Evolutionary conservation across 2,329 filamentous ascomycete species (phyloP).

Genomic region (Cladosporium austrohemisphaericum): DNA sequence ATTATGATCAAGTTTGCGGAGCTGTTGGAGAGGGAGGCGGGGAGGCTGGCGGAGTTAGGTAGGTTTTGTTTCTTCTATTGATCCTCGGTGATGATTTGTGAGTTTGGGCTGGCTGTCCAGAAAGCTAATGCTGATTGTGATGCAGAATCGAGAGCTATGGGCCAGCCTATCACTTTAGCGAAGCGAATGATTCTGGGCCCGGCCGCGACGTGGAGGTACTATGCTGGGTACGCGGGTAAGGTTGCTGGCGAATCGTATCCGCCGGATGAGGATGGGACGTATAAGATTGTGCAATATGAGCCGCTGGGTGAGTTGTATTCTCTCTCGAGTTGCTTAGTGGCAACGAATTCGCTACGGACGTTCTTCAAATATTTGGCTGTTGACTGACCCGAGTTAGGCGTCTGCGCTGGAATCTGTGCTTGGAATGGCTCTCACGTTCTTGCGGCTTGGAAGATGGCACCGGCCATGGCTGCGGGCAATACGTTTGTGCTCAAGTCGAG

Average conservation of each 20-base stretch:
- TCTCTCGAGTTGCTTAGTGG: conserved; percentile 20
- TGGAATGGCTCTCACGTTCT: conserved; percentile 42
- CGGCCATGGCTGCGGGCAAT: conserved; percentile 11
- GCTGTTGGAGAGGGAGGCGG: conserved; percentile 32
- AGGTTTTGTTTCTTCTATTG: conserved; percentile 46
- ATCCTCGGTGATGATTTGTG: too few relatives aligned
- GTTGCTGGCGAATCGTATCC: conserved; percentile 27
- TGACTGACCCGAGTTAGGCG: conserved; percentile 25
- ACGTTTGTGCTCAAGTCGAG: conserved; percentile 11
- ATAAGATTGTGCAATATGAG: conserved; percentile 38
- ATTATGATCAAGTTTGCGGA: conserved; percentile 64
- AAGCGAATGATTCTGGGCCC: conserved; percentile 29
- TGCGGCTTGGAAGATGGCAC: conserved; percentile 26
- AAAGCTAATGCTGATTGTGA: neutral
- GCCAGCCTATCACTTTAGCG: conserved; percentile 40
- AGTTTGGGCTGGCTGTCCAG: conserved; percentile 30
- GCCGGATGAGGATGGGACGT: conserved; percentile 27
- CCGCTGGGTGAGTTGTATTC: conserved; percentile 26
- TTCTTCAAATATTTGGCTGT: neutral
- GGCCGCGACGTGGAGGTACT: conserved; percentile 26
- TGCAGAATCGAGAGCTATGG: conserved; percentile 58
- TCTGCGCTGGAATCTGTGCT: conserved; percentile 41
- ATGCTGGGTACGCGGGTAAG: conserved; percentile 26
- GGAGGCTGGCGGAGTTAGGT: conserved; percentile 53
- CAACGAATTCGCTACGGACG: neutral